Conservation (phyloP, 2,329 filamentous ascomycete species). For the Cordyceps militaris region DNA sequence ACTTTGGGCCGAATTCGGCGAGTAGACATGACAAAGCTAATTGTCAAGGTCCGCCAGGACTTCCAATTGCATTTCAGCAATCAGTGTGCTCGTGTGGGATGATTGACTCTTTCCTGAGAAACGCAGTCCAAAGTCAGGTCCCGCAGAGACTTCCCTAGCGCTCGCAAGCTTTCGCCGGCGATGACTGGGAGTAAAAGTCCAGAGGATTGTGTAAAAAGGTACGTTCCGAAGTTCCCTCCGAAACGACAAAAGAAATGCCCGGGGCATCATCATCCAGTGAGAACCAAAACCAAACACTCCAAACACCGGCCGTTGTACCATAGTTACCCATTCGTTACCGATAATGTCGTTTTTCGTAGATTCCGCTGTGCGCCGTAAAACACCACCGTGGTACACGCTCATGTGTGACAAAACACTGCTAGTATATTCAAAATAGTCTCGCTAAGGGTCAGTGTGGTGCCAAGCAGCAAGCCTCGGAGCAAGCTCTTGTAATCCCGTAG, state of each 20-base stretch:
- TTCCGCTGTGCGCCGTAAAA: constrained; percentile 10
- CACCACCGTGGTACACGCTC: constrained; percentile 14
- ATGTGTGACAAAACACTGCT: constrained; percentile 15
- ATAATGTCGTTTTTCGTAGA: background rate
- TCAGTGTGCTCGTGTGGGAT: background rate
- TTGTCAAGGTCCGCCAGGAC: background rate
- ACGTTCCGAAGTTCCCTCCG: background rate
- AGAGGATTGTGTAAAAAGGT: background rate
- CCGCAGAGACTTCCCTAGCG: background rate
- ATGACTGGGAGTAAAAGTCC: background rate
- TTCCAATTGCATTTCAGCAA: constrained; percentile 2
- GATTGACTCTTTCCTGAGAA: background rate
- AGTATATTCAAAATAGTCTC: constrained; percentile 16
- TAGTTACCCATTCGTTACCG: constrained; percentile 1
- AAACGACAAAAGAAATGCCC: background rate
- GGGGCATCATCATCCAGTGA: constrained; percentile 3
- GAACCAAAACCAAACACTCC: background rate
- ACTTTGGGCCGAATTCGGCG: background rate
- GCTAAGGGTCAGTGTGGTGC: constrained; percentile 14
- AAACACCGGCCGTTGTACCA: background rate
- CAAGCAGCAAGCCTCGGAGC: constrained; percentile 4
- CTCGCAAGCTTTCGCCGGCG: background rate
- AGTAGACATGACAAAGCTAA: background rate
- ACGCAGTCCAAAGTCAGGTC: background rate
- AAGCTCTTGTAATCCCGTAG: constrained; percentile 6